Conservation (phyloP, 305 asterid species). For the Fraxinus platypoda region DNA sequence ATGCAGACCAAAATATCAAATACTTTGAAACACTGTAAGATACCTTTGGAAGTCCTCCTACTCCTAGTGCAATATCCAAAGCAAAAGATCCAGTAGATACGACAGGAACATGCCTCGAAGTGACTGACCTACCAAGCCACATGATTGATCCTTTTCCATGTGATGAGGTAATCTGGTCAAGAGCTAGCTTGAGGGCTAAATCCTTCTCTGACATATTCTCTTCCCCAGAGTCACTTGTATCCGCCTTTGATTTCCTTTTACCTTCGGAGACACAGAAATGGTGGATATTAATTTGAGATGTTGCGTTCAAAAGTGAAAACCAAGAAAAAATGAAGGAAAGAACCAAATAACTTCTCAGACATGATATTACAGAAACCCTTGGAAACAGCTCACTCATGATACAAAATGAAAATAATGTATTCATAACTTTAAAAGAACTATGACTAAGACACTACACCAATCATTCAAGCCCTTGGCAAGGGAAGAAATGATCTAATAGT, state of each 20-base stretch:
- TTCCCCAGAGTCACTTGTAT: slow-evolving; percentile 76
- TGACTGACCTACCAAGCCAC: slow-evolving; percentile 85
- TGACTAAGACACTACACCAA: slow-evolving; percentile 4
- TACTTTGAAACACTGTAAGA: background rate
- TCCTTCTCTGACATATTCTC: slow-evolving; percentile 91
- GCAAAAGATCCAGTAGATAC: slow-evolving; percentile 91
- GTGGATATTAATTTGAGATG: slow-evolving; percentile 1
- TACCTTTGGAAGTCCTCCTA: slow-evolving; percentile 97
- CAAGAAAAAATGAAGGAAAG: background rate
- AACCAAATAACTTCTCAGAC: background rate
- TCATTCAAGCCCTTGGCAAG: background rate
- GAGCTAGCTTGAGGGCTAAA: slow-evolving; percentile 77
- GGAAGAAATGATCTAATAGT: background rate
- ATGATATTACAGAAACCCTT: background rate
- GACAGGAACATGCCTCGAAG: slow-evolving; percentile 64
- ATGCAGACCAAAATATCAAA: background rate
- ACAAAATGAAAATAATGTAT: background rate
- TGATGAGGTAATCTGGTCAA: slow-evolving; percentile 77
- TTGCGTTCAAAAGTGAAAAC: slow-evolving; percentile 7
- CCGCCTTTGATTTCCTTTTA: slow-evolving; percentile 66
- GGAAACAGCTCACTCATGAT: slow-evolving; percentile 2
- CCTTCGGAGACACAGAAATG: slow-evolving; percentile 37
- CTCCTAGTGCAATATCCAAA: slow-evolving; percentile 79
- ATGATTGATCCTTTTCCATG: slow-evolving; percentile 93
- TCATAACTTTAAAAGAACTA: slow-evolving; percentile 12